Evolutionary conservation across 139 green algal genomes (phyloP).

Genomic region (Auxenochlorella pyrenoidosa): DNA sequence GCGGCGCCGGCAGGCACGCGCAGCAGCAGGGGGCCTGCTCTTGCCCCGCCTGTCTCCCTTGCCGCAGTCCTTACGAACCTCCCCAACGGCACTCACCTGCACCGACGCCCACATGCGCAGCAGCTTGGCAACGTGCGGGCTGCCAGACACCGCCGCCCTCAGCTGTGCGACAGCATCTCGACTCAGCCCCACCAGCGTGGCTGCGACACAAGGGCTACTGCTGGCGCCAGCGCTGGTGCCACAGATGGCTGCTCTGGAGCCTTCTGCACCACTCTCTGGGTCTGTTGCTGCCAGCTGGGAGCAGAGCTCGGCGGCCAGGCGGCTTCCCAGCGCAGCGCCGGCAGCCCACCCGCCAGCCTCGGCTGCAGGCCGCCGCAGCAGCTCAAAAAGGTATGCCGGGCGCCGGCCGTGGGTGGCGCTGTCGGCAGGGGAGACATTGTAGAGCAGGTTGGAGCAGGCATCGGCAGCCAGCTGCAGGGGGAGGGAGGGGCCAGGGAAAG

Average conservation of each 20-base stretch:
- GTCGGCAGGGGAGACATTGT: background rate
- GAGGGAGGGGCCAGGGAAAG: background rate
- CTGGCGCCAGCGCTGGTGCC: background rate
- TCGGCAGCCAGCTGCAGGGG: background rate
- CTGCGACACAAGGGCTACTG: background rate
- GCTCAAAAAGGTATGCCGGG: constrained; percentile 30
- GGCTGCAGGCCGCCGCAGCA: background rate
- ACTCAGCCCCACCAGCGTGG: too few relatives aligned
- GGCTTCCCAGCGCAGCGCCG: background rate
- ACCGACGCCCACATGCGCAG: background rate
- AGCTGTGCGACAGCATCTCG: background rate
- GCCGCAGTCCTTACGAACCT: background rate
- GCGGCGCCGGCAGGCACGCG: too few relatives aligned
- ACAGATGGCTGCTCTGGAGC: background rate
- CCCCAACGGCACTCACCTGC: background rate
- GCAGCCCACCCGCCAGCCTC: background rate
- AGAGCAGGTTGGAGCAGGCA: constrained; percentile 24
- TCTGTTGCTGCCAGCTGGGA: too few relatives aligned
- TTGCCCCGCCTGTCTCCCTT: background rate
- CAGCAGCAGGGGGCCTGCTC: background rate
- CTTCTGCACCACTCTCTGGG: too few relatives aligned
- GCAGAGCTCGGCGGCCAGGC: background rate
- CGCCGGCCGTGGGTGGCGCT: constrained; percentile 5
- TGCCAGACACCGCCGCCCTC: background rate
- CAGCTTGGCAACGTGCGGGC: background rate